Evolutionary conservation across 2,329 filamentous ascomycete species (phyloP).

Genomic region (Cladosporium cucumerinum): DNA sequence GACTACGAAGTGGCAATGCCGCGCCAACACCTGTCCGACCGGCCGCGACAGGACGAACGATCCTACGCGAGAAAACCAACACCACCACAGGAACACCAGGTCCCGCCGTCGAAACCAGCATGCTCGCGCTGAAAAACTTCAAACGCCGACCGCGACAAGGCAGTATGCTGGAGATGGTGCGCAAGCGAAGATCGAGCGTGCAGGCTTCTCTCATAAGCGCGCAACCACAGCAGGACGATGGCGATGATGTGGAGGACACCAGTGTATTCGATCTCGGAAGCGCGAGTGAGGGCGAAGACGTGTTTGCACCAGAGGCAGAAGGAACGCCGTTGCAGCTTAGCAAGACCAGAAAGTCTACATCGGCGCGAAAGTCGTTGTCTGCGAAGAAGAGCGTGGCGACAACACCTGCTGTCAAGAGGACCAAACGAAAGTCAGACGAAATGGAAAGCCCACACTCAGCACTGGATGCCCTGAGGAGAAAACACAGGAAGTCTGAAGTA

Average conservation of each 20-base stretch:
- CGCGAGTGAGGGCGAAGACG: constrained; percentile 26
- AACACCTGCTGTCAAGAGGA: constrained; percentile 30
- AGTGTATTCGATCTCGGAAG: constrained; percentile 30
- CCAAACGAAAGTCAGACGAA: constrained; percentile 30
- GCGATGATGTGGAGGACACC: constrained; percentile 24
- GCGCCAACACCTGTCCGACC: background rate
- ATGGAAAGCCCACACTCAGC: constrained; percentile 22
- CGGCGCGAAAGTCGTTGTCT: constrained; percentile 23
- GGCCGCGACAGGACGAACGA: background rate
- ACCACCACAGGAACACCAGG: constrained; percentile 12
- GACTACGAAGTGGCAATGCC: constrained; percentile 11
- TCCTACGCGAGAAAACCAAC: constrained; percentile 14
- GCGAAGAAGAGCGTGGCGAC: constrained; percentile 14
- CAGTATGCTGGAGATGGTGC: constrained; percentile 49
- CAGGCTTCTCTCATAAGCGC: constrained; percentile 23
- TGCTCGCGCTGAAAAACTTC: constrained; percentile 51
- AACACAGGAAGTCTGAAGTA: constrained; percentile 21
- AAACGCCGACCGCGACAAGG: constrained; percentile 48
- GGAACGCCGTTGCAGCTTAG: constrained; percentile 60
- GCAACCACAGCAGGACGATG: constrained; percentile 34
- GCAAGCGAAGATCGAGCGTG: constrained; percentile 33
- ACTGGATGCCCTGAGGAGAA: constrained; percentile 22
- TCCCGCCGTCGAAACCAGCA: constrained; percentile 42
- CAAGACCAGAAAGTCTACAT: constrained; percentile 34
- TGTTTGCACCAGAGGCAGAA: constrained; percentile 62